Conservation (phyloP, 2,329 filamentous ascomycete genomes). For the Pestalotiopsis sp. region DNA sequence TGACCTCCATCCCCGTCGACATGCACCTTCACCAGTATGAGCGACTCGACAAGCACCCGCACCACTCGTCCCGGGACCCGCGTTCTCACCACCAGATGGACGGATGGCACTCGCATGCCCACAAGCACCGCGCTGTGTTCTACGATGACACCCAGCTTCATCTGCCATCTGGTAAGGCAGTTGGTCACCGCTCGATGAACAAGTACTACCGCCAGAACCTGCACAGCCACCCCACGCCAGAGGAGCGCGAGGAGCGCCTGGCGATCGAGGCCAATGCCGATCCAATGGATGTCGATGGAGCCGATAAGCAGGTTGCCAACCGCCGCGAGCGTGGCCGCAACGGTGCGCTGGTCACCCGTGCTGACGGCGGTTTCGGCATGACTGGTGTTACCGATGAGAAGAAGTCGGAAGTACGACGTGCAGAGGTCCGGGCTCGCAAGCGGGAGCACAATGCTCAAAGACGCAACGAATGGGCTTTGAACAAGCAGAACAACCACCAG, state of each 20-base stretch:
- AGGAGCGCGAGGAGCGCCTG: constrained; percentile 73
- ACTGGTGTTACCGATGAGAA: constrained; percentile 75
- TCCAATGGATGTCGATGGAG: constrained; percentile 38
- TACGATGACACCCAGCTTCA: constrained; percentile 94
- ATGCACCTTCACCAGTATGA: constrained; percentile 72
- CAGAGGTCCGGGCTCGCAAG: constrained; percentile 72
- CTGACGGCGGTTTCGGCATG: constrained; percentile 83
- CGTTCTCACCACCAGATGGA: constrained; percentile 75
- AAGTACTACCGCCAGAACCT: constrained; percentile 94
- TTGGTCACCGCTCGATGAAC: constrained; percentile 86
- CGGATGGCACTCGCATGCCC: constrained; percentile 81
- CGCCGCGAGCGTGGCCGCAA: constrained; percentile 45
- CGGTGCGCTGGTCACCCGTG: constrained; percentile 65
- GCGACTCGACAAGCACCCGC: constrained; percentile 71
- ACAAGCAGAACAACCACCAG: constrained; percentile 77
- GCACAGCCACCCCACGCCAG: constrained; percentile 76
- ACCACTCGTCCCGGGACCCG: constrained; percentile 74
- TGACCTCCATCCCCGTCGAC: constrained; percentile 78
- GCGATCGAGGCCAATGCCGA: constrained; percentile 54
- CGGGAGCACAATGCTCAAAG: constrained; percentile 64
- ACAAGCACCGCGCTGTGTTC: constrained; percentile 80
- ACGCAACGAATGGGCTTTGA: constrained; percentile 69
- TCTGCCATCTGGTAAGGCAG: constrained; percentile 84
- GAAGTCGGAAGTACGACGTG: constrained; percentile 67
- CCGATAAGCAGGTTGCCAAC: constrained; percentile 37